A percentile compares a stretch with the other conserved stretches of the same genome.
Conservation (phyloP, 441 rosid genomes). For the Arabidopsis lyrata region DNA sequence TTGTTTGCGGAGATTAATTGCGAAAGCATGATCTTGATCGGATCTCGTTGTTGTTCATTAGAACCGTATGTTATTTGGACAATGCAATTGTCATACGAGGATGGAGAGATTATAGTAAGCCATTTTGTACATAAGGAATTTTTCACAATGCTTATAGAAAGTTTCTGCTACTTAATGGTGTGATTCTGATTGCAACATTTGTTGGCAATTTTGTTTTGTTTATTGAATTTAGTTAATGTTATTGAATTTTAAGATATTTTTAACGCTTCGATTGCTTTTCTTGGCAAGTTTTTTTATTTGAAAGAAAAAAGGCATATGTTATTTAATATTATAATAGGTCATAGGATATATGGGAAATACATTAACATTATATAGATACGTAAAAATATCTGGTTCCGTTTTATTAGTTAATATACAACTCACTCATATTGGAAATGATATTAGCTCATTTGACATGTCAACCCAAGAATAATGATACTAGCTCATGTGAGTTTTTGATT, state of each 20-base stretch:
- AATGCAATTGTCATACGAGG: slow-evolving; percentile 24
- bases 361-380: slow-evolving; percentile 6
- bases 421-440: not conserved
- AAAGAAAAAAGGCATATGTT: not conserved
- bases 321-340: not conserved
- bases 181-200: slow-evolving; percentile 19
- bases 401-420: slow-evolving; percentile 18
- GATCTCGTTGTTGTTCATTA: slow-evolving; percentile 33
- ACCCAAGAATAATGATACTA: not conserved
- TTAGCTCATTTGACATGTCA: no score
- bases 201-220: not conserved
- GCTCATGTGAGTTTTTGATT: not conserved
- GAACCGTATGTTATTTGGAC: slow-evolving; percentile 20
- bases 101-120: slow-evolving; percentile 33
- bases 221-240: slow-evolving; percentile 5
- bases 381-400: slow-evolving; percentile 13
- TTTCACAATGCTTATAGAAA: slow-evolving; percentile 29
- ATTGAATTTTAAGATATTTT: not conserved
- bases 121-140: slow-evolving; percentile 35
- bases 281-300: not conserved
- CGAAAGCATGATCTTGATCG: slow-evolving; percentile 15
- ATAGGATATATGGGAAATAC: not conserved
- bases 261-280: slow-evolving; percentile 22
- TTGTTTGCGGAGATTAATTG: slow-evolving; percentile 7
- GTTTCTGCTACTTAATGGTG: slow-evolving; percentile 17